Evolutionary conservation across 257 asterid species (phyloP).

Genomic region (Solanum medicagineum): DNA sequence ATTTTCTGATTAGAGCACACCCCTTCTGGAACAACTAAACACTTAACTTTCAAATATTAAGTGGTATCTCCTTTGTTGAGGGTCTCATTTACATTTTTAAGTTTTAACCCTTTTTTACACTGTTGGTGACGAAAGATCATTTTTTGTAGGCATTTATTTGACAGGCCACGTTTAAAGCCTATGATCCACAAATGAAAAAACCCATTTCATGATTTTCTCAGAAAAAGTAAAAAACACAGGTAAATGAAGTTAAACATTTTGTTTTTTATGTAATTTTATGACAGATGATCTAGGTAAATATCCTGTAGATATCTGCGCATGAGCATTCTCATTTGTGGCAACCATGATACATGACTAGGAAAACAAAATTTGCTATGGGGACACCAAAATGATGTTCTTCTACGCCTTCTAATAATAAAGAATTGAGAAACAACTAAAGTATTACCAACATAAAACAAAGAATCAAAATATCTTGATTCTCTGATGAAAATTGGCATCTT

Average conservation of each 20-base stretch:
- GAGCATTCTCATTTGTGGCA: background rate
- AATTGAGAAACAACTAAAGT: background rate
- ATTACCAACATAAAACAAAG: background rate
- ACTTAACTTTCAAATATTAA: background rate
- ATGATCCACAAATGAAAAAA: slow-evolving; percentile 66
- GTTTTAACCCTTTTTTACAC: background rate
- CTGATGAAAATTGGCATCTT: background rate
- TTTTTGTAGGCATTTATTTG: slow-evolving; percentile 56
- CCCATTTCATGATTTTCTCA: slow-evolving; percentile 61
- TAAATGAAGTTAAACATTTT: slow-evolving; percentile 1
- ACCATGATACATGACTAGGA: background rate
- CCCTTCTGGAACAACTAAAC: background rate
- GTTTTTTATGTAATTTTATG: background rate
- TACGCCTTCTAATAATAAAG: background rate
- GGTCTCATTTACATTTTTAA: background rate
- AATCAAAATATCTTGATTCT: background rate
- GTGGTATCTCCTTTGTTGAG: background rate
- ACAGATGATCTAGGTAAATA: background rate
- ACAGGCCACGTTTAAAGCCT: slow-evolving; percentile 79
- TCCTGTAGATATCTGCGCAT: background rate
- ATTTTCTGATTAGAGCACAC: background rate
- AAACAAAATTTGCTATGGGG: background rate
- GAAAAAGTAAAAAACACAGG: slow-evolving; percentile 59
- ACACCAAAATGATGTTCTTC: background rate
- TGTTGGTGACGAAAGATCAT: background rate